phyloP scores from a whole-genome alignment of 495 filamentous ascomycete genomes.

The Aspergillus hancockii region DNA sequence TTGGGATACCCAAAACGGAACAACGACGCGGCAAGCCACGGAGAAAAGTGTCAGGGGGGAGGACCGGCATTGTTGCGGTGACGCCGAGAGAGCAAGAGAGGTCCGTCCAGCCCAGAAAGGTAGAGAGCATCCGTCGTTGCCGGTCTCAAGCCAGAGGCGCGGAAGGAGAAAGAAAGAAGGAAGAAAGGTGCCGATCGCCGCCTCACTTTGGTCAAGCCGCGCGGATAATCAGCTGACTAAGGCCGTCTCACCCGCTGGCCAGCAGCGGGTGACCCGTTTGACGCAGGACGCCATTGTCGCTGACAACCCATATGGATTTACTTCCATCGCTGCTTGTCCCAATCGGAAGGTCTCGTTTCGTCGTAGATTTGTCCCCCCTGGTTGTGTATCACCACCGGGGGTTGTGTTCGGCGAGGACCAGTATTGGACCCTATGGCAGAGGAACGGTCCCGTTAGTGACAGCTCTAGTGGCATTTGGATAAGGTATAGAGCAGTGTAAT shows the following conservation, averaged over 20 bases:
- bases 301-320: conserved; percentile 23
- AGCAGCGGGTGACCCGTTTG: background rate
- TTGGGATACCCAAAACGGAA: background rate
- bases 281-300: background rate
- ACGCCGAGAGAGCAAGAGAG: too few species aligned
- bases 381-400: conserved; percentile 46
- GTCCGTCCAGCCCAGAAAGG: too few species aligned
- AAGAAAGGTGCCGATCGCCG: conserved; percentile 21
- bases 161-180: conserved; percentile 9
- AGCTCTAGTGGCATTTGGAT: conserved; percentile 5
- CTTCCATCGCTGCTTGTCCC: conserved; percentile 54
- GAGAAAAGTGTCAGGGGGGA: background rate
- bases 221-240: conserved; percentile 27
- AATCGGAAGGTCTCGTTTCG: conserved; percentile 48
- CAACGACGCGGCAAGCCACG: background rate
- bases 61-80: conserved; percentile 12
- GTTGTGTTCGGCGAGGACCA: conserved; percentile 33
- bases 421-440: conserved; percentile 28
- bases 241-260: background rate
- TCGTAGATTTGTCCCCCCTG: conserved; percentile 49
- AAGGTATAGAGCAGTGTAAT: conserved; percentile 9
- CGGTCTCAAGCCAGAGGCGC: conserved; percentile 17
- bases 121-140: conserved; percentile 9
- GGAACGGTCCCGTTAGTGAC: conserved; percentile 14
- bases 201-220: conserved; percentile 33